Evolutionary conservation across 371 early-diverging fungal species (phyloP).

Genomic region (Haplosporangium sp.): DNA sequence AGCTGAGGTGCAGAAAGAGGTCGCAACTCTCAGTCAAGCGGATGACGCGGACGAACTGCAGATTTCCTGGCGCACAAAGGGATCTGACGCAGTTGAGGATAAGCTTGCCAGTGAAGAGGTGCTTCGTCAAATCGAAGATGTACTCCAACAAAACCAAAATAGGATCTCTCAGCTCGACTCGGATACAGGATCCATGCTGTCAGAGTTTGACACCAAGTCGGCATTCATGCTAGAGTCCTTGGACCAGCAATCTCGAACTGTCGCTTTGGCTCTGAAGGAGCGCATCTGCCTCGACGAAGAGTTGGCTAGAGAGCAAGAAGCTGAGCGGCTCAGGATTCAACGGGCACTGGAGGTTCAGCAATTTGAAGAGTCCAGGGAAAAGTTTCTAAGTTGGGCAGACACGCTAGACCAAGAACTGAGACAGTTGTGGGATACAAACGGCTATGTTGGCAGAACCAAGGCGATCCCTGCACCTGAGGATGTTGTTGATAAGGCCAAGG

Average conservation of each 20-base stretch:
- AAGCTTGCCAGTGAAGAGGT: not conserved
- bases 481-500: not conserved
- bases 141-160: constrained; percentile 14
- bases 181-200: constrained; percentile 19
- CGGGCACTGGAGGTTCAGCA: constrained; percentile 32
- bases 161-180: constrained; percentile 23
- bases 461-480: not conserved
- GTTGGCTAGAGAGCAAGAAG: constrained; percentile 20
- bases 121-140: constrained; percentile 15
- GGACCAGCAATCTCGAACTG: constrained; percentile 11
- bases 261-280: constrained; percentile 32
- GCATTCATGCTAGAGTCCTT: constrained; percentile 17
- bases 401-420: constrained; percentile 15
- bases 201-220: constrained; percentile 29
- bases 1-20: constrained; percentile 18
- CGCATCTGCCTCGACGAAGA: constrained; percentile 34
- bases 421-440: constrained; percentile 29
- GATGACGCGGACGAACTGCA: not conserved
- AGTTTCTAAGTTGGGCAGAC: constrained; percentile 39
- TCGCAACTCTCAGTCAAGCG: constrained; percentile 2
- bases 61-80: not conserved
- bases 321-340: constrained; percentile 33
- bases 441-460: constrained; percentile 20
- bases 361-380: constrained; percentile 29
- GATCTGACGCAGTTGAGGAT: not conserved